phyloP scores from a whole-genome alignment of 2,329 filamentous ascomycete genomes.

The Fusarium cyanostomum region DNA sequence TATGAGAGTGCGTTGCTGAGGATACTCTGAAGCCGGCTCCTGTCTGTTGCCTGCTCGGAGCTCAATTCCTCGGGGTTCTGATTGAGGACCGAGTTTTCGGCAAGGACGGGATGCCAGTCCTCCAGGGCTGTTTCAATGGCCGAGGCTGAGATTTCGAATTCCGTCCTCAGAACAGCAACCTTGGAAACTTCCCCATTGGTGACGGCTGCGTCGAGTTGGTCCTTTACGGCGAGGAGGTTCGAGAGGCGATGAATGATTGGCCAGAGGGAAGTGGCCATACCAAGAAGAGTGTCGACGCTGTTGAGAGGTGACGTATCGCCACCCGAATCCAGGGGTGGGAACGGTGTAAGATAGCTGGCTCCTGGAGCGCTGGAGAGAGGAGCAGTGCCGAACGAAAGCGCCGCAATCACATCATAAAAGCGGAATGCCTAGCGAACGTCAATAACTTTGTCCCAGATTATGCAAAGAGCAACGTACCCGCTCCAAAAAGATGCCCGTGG shows the following conservation, averaged over 20 bases:
- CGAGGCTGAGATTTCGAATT: constrained; percentile 61
- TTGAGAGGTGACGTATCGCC: constrained; percentile 57
- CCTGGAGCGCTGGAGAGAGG: constrained; percentile 63
- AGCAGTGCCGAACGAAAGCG: constrained; percentile 67
- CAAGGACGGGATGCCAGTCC: constrained; percentile 64
- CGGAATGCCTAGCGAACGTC: constrained; percentile 62
- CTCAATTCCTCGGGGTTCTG: constrained; percentile 38
- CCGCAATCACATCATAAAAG: constrained; percentile 73
- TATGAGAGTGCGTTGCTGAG: constrained; percentile 69
- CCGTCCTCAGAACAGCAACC: constrained; percentile 58
- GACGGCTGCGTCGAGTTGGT: constrained; percentile 58
- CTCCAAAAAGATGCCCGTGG: constrained; percentile 67
- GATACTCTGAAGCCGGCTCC: constrained; percentile 61
- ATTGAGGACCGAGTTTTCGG: constrained; percentile 47
- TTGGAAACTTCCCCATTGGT: constrained; percentile 54
- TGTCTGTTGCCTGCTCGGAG: constrained; percentile 46
- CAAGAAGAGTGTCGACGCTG: constrained; percentile 67
- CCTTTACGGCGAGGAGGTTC: constrained; percentile 62
- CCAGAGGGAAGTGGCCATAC: constrained; percentile 70
- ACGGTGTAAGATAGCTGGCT: constrained; percentile 56
- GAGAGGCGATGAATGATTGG: constrained; percentile 70
- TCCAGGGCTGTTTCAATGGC: constrained; percentile 65
- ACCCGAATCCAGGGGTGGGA: constrained; percentile 57
- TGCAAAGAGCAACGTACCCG: constrained; percentile 53
- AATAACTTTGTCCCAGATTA: neutral